Evolutionary conservation across 2,329 filamentous ascomycete genomes (phyloP).

Genomic region (Polychaeton citri): DNA sequence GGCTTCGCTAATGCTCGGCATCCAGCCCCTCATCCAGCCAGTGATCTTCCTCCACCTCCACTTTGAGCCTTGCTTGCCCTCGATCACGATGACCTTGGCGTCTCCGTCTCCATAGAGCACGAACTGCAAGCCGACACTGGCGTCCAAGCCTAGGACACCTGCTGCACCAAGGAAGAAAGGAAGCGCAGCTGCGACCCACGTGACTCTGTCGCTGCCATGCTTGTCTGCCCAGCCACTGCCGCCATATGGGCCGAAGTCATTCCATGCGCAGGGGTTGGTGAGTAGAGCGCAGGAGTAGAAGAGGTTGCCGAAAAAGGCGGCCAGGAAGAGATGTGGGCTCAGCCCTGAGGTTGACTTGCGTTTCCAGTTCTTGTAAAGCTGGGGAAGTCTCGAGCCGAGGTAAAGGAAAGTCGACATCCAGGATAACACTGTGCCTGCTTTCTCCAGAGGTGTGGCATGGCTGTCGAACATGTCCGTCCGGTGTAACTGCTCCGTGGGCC

Average conservation of each 20-base stretch:
- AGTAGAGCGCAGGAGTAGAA: slow-evolving; percentile 52
- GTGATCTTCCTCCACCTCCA: slow-evolving; percentile 42
- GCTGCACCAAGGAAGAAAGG: slow-evolving; percentile 56
- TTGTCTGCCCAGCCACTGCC: slow-evolving; percentile 46
- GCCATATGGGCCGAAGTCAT: slow-evolving; percentile 38
- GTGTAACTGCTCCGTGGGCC: slow-evolving; percentile 7
- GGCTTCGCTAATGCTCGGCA: slow-evolving; percentile 34
- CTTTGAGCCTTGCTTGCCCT: slow-evolving; percentile 26
- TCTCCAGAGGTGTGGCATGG: slow-evolving; percentile 22
- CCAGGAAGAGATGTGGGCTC: slow-evolving; percentile 48
- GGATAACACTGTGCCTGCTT: slow-evolving; percentile 39
- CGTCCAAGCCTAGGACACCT: slow-evolving; percentile 50
- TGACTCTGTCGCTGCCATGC: slow-evolving; percentile 39
- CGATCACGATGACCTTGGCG: slow-evolving; percentile 33
- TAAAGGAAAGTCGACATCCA: slow-evolving; percentile 44
- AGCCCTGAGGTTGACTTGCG: slow-evolving; percentile 52
- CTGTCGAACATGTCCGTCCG: slow-evolving; percentile 3
- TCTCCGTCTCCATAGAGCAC: slow-evolving; percentile 35
- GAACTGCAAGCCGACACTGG: slow-evolving; percentile 50
- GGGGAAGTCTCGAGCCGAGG: slow-evolving; percentile 47
- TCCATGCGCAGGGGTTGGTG: slow-evolving; percentile 52
- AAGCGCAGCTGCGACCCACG: slow-evolving; percentile 45
- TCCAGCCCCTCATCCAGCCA: slow-evolving; percentile 55
- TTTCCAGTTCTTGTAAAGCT: slow-evolving; percentile 51
- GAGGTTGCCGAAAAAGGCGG: slow-evolving; percentile 54